Percentiles rank a stretch among this genome's conserved stretches.
These are phyloP conservation scores for Colletotrichum spinosum DNA, from an alignment of 2,329 filamentous ascomycete species.

Conservation along the genomic window DNA sequence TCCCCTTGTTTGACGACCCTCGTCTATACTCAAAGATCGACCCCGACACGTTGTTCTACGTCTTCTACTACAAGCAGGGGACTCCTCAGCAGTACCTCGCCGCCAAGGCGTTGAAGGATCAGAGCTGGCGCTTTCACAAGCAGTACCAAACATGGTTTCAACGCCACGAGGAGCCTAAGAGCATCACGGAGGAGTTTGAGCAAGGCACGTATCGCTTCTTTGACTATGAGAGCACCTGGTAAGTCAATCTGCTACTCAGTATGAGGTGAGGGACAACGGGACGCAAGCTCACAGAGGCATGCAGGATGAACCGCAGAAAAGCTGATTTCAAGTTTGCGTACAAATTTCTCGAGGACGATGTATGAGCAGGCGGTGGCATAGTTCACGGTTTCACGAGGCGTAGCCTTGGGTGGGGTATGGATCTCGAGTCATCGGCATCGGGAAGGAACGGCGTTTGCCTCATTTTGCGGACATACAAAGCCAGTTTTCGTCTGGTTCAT, in stretches of 20 bases:
- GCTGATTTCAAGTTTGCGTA: constrained; percentile 99
- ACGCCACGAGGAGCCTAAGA: constrained; percentile 97
- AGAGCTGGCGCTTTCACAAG: constrained; percentile 99
- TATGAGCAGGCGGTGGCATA: constrained; percentile 55
- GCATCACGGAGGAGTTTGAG: constrained; percentile 98
- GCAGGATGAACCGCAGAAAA: constrained; percentile 98
- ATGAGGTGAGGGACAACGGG: constrained; percentile 28
- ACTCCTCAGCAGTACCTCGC: constrained; percentile 96
- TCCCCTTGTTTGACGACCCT: constrained; percentile 91
- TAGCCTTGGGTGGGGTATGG: constrained; percentile 34
- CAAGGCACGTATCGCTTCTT: constrained; percentile 99
- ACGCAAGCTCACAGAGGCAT: constrained; percentile 37
- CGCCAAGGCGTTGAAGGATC: constrained; percentile 95
- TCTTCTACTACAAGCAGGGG: constrained; percentile 98
- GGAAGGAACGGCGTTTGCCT: constrained; percentile 35
- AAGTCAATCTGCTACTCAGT: constrained; percentile 50
- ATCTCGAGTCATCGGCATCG: constrained; percentile 27
- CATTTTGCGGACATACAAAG: constrained; percentile 33
- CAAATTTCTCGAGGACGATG: constrained; percentile 96
- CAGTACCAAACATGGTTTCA: constrained; percentile 99
- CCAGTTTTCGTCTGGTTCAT: constrained; percentile 29
- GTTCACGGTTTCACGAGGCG: constrained; percentile 34
- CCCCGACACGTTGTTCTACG: constrained; percentile 96
- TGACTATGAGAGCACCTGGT: constrained; percentile 99
- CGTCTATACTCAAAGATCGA: constrained; percentile 90